Evolutionary conservation across 495 filamentous ascomycete species (phyloP), one percentile per base, ranked within the genome.

Genomic region (Neurospora sublineolata): DNA sequence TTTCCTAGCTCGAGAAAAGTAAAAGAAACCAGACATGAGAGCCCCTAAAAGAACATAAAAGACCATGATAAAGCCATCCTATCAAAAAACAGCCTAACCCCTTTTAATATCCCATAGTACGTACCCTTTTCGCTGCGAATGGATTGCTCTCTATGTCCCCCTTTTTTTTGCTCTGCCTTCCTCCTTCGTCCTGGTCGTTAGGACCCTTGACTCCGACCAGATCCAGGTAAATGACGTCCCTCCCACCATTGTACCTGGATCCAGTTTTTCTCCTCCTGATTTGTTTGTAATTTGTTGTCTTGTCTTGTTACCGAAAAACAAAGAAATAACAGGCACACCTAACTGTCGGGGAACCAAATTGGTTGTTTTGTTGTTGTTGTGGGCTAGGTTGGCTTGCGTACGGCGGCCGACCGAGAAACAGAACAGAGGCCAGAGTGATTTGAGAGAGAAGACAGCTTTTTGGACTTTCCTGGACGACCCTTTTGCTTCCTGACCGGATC

Each of bases 361-460:
- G 33, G 33, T 36, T 36, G 33, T 36, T 36, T 36, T 36, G 33
- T 36, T 36, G 27, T 27, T 27, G 33, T 36, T 7, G 33, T 36
- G 33, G 27, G n/a, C 18, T 37, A 23, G 68, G 4, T 36, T 36
- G 33, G 33, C 33, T 20, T 52, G 46, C 46, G 46, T 58, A 27
- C 46, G 46, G 46, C 46, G 46, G 46, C 20, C 46, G 11, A 23
- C 20, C 1, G 11, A 36, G 33, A 36, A 36, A 52, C 44, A 52
- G 4, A 30, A 44, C 40, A 38, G 75, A 75, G 68, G 52, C 23
- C 27, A 33, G 52, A 64, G 27, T 73, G 78, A 80, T 83, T 86
- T 85, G 85, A 88, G 86, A 88, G 86, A 87, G 86, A 88, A 88
- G 85, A 88, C 85, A 88, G 85, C 78, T 82, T 83, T 79, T 80